phyloP scores from a whole-genome alignment of 2,329 filamentous ascomycete genomes.

The Elsinoe batatas region DNA sequence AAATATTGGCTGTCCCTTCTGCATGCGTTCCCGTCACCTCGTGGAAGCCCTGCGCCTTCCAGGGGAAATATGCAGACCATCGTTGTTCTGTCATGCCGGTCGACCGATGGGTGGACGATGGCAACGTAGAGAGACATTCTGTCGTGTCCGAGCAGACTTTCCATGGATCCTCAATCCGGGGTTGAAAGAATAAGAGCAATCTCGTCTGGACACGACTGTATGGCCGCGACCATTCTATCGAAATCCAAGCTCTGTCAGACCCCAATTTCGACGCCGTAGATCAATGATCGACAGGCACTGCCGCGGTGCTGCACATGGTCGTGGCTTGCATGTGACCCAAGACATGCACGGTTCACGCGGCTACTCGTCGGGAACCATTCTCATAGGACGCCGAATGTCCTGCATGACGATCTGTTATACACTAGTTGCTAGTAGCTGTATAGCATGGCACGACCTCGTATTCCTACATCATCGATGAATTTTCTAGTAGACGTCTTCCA shows the following conservation, averaged over 20 bases:
- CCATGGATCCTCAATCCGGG: background rate
- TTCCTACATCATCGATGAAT: background rate
- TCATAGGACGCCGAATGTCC: background rate
- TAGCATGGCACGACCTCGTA: background rate
- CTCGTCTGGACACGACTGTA: background rate
- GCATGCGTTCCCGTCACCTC: background rate
- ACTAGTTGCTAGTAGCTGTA: background rate
- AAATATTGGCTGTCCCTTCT: background rate
- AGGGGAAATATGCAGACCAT: background rate
- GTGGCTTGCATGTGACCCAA: background rate
- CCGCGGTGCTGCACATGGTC: background rate
- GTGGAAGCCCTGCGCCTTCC: background rate
- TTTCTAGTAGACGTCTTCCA: constrained; percentile 4
- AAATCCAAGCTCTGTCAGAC: background rate
- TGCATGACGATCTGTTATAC: constrained; percentile 1
- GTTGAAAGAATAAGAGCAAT: background rate
- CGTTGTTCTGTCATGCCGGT: background rate
- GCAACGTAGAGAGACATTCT: constrained; percentile 1
- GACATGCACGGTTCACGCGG: background rate
- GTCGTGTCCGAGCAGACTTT: background rate
- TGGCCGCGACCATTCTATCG: constrained; percentile 2
- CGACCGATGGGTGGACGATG: background rate
- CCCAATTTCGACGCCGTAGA: background rate
- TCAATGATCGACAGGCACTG: constrained; percentile 9
- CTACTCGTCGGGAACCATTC: background rate